Conservation (phyloP, 305 asterid genomes). For the Solanum aculeatissimum region DNA sequence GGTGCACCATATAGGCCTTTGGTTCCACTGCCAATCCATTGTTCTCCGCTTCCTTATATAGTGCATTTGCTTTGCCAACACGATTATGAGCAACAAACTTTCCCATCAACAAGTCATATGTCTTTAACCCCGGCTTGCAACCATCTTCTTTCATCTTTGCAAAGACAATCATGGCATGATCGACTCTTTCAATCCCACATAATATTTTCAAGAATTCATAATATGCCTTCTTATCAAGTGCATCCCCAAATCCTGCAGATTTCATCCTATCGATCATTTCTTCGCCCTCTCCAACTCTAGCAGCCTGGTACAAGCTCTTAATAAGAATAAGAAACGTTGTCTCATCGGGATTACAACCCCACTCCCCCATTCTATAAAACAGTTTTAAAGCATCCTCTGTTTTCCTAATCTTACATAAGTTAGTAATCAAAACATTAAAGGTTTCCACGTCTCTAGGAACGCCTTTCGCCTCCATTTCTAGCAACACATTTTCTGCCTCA, state of each 20-base stretch:
- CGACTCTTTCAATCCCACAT: slow-evolving; percentile 87
- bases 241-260: slow-evolving; percentile 66
- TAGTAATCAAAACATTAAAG: slow-evolving; percentile 57
- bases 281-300: slow-evolving; percentile 78
- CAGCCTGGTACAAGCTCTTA: slow-evolving; percentile 89
- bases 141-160: slow-evolving; percentile 78
- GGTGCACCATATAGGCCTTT: slow-evolving; percentile 61
- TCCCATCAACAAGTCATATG: slow-evolving; percentile 66
- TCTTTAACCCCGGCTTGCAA: slow-evolving; percentile 48
- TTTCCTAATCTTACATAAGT: slow-evolving; percentile 70
- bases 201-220: slow-evolving; percentile 58
- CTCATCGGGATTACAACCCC: slow-evolving; percentile 67
- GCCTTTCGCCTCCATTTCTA: slow-evolving; percentile 65
- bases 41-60: slow-evolving; percentile 76
- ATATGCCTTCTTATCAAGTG: slow-evolving; percentile 57
- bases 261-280: slow-evolving; percentile 96
- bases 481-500: slow-evolving; percentile 43
- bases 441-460: slow-evolving; percentile 72
- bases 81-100: slow-evolving; percentile 63
- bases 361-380: slow-evolving; percentile 49
- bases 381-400: slow-evolving; percentile 53
- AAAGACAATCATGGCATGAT: slow-evolving; percentile 76
- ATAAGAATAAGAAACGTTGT: slow-evolving; percentile 51
- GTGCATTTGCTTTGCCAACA: slow-evolving; percentile 60
- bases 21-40: slow-evolving; percentile 50